These are phyloP conservation scores for Hanseniaspora nectarophila DNA, from an alignment of 805 yeast species.

Conservation along the genomic window DNA sequence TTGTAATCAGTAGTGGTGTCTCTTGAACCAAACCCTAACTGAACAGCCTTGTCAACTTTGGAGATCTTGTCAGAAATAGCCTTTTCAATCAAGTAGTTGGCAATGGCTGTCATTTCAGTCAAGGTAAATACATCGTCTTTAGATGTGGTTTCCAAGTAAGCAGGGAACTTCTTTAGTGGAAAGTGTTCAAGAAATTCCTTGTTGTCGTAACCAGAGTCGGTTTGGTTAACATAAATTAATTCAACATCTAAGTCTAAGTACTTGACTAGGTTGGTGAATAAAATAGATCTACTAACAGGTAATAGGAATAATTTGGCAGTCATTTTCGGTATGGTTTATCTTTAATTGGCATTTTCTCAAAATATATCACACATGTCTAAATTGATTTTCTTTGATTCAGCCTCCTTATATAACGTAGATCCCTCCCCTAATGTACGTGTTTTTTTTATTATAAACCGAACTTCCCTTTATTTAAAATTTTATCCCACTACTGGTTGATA, in stretches of 20 bases:
- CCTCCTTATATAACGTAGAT: too few relatives aligned
- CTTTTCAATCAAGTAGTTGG: not conserved
- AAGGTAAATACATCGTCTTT: not conserved
- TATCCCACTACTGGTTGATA: too few relatives aligned
- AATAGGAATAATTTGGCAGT: not conserved
- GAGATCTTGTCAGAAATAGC: not conserved
- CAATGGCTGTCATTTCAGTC: conserved; percentile 4
- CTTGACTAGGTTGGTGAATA: not conserved
- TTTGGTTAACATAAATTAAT: not conserved
- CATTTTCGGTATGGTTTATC: not conserved
- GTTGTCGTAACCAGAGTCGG: not conserved
- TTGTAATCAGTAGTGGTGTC: not conserved
- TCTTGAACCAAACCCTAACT: not conserved
- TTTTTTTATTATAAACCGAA: too few relatives aligned
- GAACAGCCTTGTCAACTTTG: not conserved
- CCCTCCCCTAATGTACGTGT: too few relatives aligned
- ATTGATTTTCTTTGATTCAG: too few relatives aligned
- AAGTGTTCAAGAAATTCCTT: not conserved
- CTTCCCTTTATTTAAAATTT: too few relatives aligned
- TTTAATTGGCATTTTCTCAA: too few relatives aligned
- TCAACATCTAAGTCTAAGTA: not conserved
- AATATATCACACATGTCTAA: too few relatives aligned
- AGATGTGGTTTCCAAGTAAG: not conserved
- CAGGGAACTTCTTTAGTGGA: conserved; percentile 3
- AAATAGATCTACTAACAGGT: not conserved